Conservation (phyloP, 139 green algal species). For the Chlamydomonas eustigma region DNA sequence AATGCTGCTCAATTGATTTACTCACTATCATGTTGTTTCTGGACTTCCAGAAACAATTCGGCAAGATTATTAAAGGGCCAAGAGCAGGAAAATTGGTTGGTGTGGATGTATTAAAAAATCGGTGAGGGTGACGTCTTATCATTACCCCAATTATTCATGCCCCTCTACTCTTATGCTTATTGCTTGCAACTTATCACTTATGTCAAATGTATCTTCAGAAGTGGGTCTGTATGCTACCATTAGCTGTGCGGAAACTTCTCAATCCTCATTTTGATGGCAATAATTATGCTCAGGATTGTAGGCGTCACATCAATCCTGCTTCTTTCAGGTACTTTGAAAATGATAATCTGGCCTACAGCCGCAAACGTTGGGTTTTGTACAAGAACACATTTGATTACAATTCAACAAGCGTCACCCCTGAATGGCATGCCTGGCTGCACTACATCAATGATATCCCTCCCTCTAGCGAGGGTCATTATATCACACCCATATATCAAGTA, state of each 20-base stretch:
- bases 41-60: neutral
- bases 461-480: conserved; percentile 17
- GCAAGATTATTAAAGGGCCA: conserved; percentile 33
- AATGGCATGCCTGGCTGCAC: conserved; percentile 60
- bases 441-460: conserved; percentile 50
- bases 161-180: neutral
- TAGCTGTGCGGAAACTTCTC: neutral
- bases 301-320: no score
- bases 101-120: conserved; percentile 26
- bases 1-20: neutral
- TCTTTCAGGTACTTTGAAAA: conserved; percentile 55
- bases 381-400: conserved; percentile 30
- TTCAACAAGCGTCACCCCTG: conserved; percentile 36
- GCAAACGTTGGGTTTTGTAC: conserved; percentile 51
- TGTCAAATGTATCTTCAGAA: neutral
- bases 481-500: conserved; percentile 28
- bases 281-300: no score
- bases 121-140: neutral
- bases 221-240: neutral
- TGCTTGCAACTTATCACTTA: neutral
- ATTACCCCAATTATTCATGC: neutral
- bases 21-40: neutral
- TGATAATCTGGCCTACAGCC: conserved; percentile 28
- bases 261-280: neutral
- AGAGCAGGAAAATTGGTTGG: conserved; percentile 34